These are phyloP conservation scores for Chlamydomonas sphaeroides DNA, from an alignment of 139 green algal species.

Conservation along the genomic window DNA sequence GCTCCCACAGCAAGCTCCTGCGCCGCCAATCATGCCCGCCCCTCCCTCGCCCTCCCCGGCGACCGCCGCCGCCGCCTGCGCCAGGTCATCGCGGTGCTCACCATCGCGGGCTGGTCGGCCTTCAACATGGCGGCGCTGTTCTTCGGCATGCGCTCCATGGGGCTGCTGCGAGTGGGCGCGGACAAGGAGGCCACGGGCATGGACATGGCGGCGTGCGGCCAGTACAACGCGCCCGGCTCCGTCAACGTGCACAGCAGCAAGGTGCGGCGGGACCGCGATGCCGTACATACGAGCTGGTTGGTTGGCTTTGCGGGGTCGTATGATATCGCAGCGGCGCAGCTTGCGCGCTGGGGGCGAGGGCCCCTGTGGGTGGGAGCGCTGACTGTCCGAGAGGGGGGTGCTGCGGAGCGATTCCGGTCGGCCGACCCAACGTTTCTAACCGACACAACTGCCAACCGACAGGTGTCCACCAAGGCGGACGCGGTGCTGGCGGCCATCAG, in stretches of 20 bases:
- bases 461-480: constrained; percentile 7
- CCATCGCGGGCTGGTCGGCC: constrained; percentile 49
- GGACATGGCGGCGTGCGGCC: constrained; percentile 38
- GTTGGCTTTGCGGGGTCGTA: too few relatives aligned
- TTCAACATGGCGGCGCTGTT: constrained; percentile 11
- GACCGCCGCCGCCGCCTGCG: too few relatives aligned
- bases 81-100: constrained; percentile 58
- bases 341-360: too few relatives aligned
- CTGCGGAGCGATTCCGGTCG: too few relatives aligned
- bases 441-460: neutral
- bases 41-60: neutral
- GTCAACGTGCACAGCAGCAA: constrained; percentile 33
- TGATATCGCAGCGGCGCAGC: too few relatives aligned
- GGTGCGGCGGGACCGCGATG: neutral
- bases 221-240: constrained; percentile 21
- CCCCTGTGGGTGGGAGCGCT: too few relatives aligned
- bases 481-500: neutral
- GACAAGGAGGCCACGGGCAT: constrained; percentile 51
- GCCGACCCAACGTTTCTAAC: neutral
- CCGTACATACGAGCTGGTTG: too few relatives aligned
- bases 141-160: neutral
- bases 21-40: neutral
- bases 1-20: neutral
- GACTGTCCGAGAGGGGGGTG: too few relatives aligned
- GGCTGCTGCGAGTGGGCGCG: constrained; percentile 7